These are phyloP conservation scores for Globisporangium solare DNA, from an alignment of 352 stramenopile genomes.

Conservation along the genomic window DNA sequence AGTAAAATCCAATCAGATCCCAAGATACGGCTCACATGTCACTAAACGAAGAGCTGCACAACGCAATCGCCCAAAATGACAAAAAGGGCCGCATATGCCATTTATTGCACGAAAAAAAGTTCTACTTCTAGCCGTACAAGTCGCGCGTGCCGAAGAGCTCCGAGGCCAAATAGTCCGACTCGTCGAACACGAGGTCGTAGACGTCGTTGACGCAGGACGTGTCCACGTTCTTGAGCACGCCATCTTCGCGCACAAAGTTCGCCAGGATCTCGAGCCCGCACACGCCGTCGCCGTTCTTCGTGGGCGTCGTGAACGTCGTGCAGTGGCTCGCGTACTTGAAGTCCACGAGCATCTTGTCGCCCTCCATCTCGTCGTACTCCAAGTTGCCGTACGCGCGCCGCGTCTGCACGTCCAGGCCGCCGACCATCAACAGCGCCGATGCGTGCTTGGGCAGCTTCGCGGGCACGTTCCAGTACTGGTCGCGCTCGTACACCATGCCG, in stretches of 20 bases:
- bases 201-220: conserved; percentile 63
- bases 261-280: conserved; percentile 66
- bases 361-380: conserved; percentile 43
- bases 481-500: conserved; percentile 46
- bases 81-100: background rate
- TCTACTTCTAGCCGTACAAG: conserved; percentile 27
- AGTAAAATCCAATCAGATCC: background rate
- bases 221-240: conserved; percentile 52
- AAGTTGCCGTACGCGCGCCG: conserved; percentile 39
- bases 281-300: conserved; percentile 29
- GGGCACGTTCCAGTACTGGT: conserved; percentile 69
- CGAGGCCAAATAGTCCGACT: conserved; percentile 17
- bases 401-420: conserved; percentile 55
- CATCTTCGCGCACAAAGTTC: conserved; percentile 59
- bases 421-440: conserved; percentile 49
- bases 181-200: conserved; percentile 40
- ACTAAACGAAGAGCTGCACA: too few species aligned
- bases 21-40: background rate
- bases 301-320: conserved; percentile 75
- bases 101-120: background rate
- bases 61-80: too few species aligned
- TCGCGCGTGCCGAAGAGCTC: conserved; percentile 37
- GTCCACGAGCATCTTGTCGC: conserved; percentile 57
- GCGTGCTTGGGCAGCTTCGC: conserved; percentile 33
- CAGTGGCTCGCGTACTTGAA: conserved; percentile 71